Base-by-base conservation (phyloP, 2,329 filamentous ascomycete species). In the Penicillium sp. region DNA sequence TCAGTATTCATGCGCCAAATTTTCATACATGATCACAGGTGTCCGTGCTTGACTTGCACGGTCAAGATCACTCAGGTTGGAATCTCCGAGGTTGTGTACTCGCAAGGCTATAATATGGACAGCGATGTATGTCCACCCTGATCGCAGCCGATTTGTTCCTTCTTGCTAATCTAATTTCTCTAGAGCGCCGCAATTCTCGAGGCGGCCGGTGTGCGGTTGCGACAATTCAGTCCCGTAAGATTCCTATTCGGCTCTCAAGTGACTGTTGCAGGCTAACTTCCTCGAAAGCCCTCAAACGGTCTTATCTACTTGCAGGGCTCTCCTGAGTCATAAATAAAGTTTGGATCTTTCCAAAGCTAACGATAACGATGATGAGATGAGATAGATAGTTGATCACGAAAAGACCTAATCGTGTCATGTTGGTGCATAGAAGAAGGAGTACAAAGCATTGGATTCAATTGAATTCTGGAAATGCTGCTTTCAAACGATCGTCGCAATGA, bases 21-120 rank as follows among this genome's bases (percentile, higher is more conserved):
- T 24, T 18, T 54, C 10, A 54, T 44, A 22, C 11, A 31, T 33
- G 37, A 19, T 7, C 16, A 18, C 60, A 85, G 82, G 0, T 99
- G 95, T 76, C 95, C 95, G 4, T 99, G 95, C 74, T 81, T 99
- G 75, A 99, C 95, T 2, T 99, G 95, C 77, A 96, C 92, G 70
- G 96, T 99, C 80, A 99, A 99, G 81, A 98, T 99, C 70, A 91
- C 92, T 22, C 95, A 99, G 79, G 92, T 98, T 7, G 95, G 95
- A 18, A 96, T 99, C 65, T 87, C 86, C 43, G 95, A 99, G 81
- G 95, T 99, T 14, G 93, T 99, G 14, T 99, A 96, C 70, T 93
- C 87, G 65, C 89, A 96, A 72, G 87, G 90, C 27, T 99, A 99
- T 74, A 94, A 94, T 73, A 97, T 99, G 89, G 95, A 99, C 71